These are phyloP conservation scores for Epichloe sylvatica DNA, from an alignment of 2,329 filamentous ascomycete species.

Conservation along the genomic window DNA sequence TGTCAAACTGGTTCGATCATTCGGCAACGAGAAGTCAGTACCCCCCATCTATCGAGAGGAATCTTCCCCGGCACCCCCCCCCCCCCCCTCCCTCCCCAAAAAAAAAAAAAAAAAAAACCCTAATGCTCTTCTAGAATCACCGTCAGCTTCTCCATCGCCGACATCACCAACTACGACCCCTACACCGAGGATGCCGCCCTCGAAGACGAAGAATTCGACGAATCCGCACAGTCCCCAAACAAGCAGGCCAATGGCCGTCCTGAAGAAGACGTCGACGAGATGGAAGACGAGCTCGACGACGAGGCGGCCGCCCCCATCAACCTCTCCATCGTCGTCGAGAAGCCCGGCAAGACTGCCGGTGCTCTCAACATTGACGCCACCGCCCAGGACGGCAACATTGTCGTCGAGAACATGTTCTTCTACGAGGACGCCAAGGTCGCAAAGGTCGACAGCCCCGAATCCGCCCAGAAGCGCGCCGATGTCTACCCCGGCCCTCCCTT, in stretches of 20 bases:
- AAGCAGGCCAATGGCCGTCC: slow-evolving; percentile 39
- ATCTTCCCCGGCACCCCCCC: too few relatives aligned
- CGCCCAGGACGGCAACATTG: slow-evolving; percentile 72
- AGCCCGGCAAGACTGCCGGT: slow-evolving; percentile 55
- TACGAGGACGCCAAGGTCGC: slow-evolving; percentile 68
- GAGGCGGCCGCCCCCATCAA: slow-evolving; percentile 61
- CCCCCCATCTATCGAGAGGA: too few relatives aligned
- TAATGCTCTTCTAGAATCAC: slow-evolving; percentile 22
- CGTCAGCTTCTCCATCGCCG: slow-evolving; percentile 29
- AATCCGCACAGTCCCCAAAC: slow-evolving; percentile 34
- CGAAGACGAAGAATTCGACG: slow-evolving; percentile 26
- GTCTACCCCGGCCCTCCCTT: slow-evolving; percentile 87
- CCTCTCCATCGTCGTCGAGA: slow-evolving; percentile 78
- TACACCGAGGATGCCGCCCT: slow-evolving; percentile 24
- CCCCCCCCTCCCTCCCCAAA: too few relatives aligned
- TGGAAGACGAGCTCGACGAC: slow-evolving; percentile 36
- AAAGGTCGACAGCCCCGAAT: slow-evolving; percentile 60
- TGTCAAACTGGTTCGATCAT: too few relatives aligned
- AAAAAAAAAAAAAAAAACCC: background rate
- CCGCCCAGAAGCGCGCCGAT: slow-evolving; percentile 60
- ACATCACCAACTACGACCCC: slow-evolving; percentile 26
- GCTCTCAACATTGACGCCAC: slow-evolving; percentile 77
- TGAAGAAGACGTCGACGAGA: slow-evolving; percentile 32
- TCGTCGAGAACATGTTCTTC: slow-evolving; percentile 84
- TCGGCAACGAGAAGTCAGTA: too few relatives aligned